phyloP scores from a whole-genome alignment of 768 basidiomycete species.

The Lactifluus hygrophoroides region DNA sequence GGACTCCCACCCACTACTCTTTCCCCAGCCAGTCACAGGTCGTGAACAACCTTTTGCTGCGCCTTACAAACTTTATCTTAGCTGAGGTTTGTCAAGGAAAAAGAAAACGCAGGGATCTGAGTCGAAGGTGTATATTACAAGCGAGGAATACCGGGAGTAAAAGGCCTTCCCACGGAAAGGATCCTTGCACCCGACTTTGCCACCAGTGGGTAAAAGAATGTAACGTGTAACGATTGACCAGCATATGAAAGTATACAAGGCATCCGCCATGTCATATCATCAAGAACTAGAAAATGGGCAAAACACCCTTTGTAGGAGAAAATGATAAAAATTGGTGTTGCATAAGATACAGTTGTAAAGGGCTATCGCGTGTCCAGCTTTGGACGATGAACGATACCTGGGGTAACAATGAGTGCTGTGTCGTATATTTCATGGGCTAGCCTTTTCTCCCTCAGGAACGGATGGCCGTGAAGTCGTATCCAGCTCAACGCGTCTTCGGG shows the following conservation, averaged over 20 bases:
- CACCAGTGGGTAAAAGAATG: not conserved
- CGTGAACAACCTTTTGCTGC: no score
- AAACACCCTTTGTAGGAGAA: not conserved
- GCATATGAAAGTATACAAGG: not conserved
- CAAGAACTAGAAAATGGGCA: not conserved
- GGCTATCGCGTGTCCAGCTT: not conserved
- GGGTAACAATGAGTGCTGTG: not conserved
- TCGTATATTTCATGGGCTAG: not conserved
- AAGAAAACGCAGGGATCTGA: no score
- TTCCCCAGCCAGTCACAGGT: no score
- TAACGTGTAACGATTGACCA: no score
- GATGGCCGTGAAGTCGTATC: not conserved
- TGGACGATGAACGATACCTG: not conserved
- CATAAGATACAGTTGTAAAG: not conserved
- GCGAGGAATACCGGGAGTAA: not conserved
- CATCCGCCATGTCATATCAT: not conserved
- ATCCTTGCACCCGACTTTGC: not conserved
- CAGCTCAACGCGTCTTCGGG: not conserved
- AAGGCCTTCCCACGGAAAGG: not conserved
- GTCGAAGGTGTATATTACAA: no score
- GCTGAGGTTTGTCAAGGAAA: no score
- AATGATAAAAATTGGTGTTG: not conserved
- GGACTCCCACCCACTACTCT: no score
- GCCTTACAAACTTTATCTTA: no score
- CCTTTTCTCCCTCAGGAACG: not conserved